Base-by-base conservation (phyloP, 495 filamentous ascomycete species). In the Penicillium angulare region DNA sequence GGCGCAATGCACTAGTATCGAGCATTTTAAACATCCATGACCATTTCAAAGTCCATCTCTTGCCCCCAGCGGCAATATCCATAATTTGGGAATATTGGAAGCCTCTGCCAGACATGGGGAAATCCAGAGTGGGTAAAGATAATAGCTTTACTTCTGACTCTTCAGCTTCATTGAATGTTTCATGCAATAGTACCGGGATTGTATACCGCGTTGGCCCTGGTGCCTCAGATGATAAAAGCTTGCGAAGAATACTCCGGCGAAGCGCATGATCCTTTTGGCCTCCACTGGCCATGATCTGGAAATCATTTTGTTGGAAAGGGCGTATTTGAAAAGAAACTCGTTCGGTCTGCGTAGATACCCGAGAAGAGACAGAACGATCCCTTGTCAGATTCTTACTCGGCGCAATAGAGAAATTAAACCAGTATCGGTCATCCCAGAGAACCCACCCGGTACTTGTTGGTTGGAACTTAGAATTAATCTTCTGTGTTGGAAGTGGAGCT, bases 371-470 rank as follows among this genome's bases (percentile, higher is more conserved):
- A 6, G 27, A 31, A 6, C 27, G 27, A 2, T 31, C 1, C 27
- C 13, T 31, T 12, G 8, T 45, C 38, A 3, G 27, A 10, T 23
- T 35, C 16, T 5, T n/a, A 7, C 35, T 35, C 21, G 58, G 52
- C 36, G 13, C 21, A 12, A 61, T 8, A 47, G 60, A 54, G 9
- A 90, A 33, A 3, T 84, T 79, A 29, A 95, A 69, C 92, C 92
- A 97, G 71, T 79, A 96, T 7, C 92, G 80, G 8, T 86, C 80
- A 63, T 97, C 92, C 80, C 83, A 96, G 1, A 93, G 71, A 3
- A 26, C 53, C 68, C 72, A 70, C n/a, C n/a, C n/a, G n/a, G n/a
- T n/a, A n/a, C n/a, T n/a, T n/a, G n/a, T 1, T 57, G 55, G 0
- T 63, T 53, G 16, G 52, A 57, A 15, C n/a, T 36, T 38, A 20